Evolutionary conservation across 129 eudicot genomes (phyloP), one percentile per base, ranked within the genome.

Genomic region (Smallanthus sonchifolius): DNA sequence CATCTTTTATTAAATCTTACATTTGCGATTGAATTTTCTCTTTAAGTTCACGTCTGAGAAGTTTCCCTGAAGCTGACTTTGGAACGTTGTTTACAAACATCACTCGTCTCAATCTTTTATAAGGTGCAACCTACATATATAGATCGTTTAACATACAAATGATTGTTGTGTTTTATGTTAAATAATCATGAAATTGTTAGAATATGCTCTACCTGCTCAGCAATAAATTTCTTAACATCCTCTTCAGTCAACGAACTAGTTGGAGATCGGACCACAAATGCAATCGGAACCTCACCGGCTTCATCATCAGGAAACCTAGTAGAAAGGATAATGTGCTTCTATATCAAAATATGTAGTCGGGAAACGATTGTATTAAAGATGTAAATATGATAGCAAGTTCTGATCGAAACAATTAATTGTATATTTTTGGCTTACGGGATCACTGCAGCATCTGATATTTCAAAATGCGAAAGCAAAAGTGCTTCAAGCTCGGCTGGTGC

Each of bases 401-500:
- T 4, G 6, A 17, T n/a, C n/a, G 30, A 24, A 24, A 13, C 4
- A 40, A 75, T 48, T 37, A 32, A 32, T n/a, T 19, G 2, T 4
- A 38, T 47, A 57, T 34, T 38, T 56, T 66, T 64, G 64, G 44
- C 96, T 87, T 77, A 92, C 98, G 98, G 98, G 81, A 90, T 88
- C 36, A 93, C 98, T 72, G 84, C 98, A 61, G 97, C 98, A 61
- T 93, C 96, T 70, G 78, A 75, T 76, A 93, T 93, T 67, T 90
- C 95, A 38, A 95, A 86, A 69, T 93, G 97, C 17, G 95, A 90
- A 42, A 90, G 73, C 52, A 92, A 82, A 38, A 93, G 79, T 36
- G 87, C 97, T 90, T 93, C 98, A 70, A 93, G 97, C 81, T 93
- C 96, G 14, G 98, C 98, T 45, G 96, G 98, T 72, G 98, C 98